A percentile compares a stretch with the other conserved stretches of the same genome.
Evolutionary conservation across 2,329 filamentous ascomycete species (phyloP).

Genomic region (Grosmannia huntii): DNA sequence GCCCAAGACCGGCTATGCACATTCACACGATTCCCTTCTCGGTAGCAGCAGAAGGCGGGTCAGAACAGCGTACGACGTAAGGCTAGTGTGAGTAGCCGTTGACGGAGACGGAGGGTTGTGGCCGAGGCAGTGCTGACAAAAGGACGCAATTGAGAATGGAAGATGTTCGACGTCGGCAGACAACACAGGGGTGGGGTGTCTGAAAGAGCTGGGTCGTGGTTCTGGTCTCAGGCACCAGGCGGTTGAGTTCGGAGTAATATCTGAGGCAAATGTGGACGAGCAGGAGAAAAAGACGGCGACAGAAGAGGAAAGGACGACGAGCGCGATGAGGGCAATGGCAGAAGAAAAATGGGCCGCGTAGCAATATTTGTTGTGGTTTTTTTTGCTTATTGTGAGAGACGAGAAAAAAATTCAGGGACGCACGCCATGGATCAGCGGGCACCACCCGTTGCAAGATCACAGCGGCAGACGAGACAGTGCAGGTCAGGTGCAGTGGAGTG

Average conservation of each 20-base stretch:
- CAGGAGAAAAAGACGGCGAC: not conserved
- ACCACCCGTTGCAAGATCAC: not conserved
- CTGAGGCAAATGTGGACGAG: not conserved
- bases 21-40: conserved; percentile 4
- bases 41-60: conserved; percentile 1
- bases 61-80: not conserved
- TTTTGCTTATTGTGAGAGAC: not conserved
- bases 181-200: not conserved
- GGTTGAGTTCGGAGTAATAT: not conserved
- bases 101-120: not conserved
- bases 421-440: not conserved
- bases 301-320: not conserved
- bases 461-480: not conserved
- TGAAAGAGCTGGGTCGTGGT: not conserved
- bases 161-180: not conserved
- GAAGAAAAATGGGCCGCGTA: conserved; percentile 1
- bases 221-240: not conserved
- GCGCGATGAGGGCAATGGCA: not conserved
- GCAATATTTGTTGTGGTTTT: not conserved
- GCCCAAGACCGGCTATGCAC: not conserved
- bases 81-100: not conserved
- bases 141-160: not conserved
- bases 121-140: not conserved
- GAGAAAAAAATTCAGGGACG: not conserved
- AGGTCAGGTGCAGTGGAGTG: not conserved